Conservation (phyloP, 805 yeast genomes). For the Maudiozyma turicensis region DNA sequence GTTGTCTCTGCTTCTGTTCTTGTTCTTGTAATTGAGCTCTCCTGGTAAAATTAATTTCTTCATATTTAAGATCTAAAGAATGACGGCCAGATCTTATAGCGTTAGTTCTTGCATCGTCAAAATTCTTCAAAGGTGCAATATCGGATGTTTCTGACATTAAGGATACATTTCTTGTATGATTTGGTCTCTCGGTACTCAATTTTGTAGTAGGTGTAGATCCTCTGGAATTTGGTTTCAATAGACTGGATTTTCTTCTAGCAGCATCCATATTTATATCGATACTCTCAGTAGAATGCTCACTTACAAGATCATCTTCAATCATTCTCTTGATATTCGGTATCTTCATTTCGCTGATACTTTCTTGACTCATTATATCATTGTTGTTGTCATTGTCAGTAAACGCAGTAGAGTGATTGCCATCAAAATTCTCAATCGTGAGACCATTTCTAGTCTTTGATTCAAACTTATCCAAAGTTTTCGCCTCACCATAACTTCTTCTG, state of each 20-base stretch:
- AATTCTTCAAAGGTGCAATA: neutral
- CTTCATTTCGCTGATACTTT: neutral
- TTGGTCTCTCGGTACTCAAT: neutral
- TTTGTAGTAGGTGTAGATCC: neutral
- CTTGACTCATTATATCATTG: conserved; percentile 1
- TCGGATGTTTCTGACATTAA: neutral
- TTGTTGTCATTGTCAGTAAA: neutral
- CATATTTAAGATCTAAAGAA: conserved; percentile 24
- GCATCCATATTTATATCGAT: conserved; percentile 18
- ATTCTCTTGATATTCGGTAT: neutral
- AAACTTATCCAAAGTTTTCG: neutral
- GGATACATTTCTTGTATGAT: neutral
- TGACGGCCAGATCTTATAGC: conserved; percentile 4
- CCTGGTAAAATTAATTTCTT: conserved; percentile 13
- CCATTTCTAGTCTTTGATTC: neutral
- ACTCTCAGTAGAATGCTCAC: conserved; percentile 23
- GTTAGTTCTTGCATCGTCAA: neutral
- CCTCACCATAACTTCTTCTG: neutral
- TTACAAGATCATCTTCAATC: conserved; percentile 2
- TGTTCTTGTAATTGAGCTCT: conserved; percentile 17
- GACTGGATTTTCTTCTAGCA: neutral
- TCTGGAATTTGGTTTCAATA: neutral
- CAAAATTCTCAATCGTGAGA: neutral
- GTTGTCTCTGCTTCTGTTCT: conserved; percentile 4
- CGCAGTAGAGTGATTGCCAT: neutral